phyloP scores from a whole-genome alignment of 1,284 basidiomycete genomes.

The Hemileia vastatrix region DNA sequence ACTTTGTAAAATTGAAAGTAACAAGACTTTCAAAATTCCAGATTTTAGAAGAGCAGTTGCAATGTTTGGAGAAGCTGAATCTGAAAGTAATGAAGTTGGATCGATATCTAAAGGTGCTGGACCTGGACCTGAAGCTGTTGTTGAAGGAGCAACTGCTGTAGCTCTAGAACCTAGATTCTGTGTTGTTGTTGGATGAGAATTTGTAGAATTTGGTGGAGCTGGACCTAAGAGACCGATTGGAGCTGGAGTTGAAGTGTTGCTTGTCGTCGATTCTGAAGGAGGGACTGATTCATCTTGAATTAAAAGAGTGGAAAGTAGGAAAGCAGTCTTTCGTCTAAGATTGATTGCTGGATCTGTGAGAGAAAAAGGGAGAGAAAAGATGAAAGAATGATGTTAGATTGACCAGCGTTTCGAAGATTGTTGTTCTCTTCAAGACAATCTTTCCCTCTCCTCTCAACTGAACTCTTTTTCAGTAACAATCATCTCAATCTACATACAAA shows the following conservation, averaged over 20 bases:
- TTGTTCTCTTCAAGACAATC: neutral
- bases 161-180: slow-evolving; percentile 49
- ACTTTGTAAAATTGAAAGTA: slow-evolving; percentile 31
- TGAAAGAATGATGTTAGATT: slow-evolving; percentile 16
- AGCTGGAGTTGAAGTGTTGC: slow-evolving; percentile 46
- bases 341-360: slow-evolving; percentile 61
- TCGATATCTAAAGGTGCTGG: slow-evolving; percentile 37
- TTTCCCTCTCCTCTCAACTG: neutral
- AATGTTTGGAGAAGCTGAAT: too few species aligned
- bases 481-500: too few species aligned
- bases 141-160: slow-evolving; percentile 50
- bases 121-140: slow-evolving; percentile 48
- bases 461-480: neutral
- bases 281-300: slow-evolving; percentile 48
- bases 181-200: slow-evolving; percentile 22
- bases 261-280: slow-evolving; percentile 43
- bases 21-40: slow-evolving; percentile 33
- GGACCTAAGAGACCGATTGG: slow-evolving; percentile 14
- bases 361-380: slow-evolving; percentile 32
- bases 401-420: neutral
- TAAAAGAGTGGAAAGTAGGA: slow-evolving; percentile 70
- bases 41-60: slow-evolving; percentile 40
- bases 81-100: slow-evolving; percentile 34
- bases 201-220: slow-evolving; percentile 14
- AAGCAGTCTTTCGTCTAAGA: slow-evolving; percentile 72